Percentiles rank a stretch among this genome's conserved stretches.
These are phyloP conservation scores for Middelhovenomyces tepae DNA, from an alignment of 805 yeast species.

Conservation along the genomic window DNA sequence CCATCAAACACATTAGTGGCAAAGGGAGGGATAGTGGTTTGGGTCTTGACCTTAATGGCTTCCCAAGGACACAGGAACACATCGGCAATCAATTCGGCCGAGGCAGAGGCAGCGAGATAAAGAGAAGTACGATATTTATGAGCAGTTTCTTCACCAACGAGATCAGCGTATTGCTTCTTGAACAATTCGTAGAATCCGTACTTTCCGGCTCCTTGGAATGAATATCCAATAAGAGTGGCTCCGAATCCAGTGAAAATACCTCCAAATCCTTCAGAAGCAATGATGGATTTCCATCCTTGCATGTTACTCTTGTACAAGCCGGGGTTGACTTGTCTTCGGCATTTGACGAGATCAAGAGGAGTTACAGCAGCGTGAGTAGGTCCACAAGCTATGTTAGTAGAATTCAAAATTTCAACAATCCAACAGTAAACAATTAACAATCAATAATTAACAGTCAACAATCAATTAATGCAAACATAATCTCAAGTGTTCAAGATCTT, in stretches of 20 bases:
- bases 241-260: slow-evolving; percentile 69
- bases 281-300: slow-evolving; percentile 61
- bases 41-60: slow-evolving; percentile 78
- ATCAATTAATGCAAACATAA: neutral
- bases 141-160: slow-evolving; percentile 46
- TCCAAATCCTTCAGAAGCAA: slow-evolving; percentile 52
- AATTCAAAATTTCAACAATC: neutral
- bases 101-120: slow-evolving; percentile 65
- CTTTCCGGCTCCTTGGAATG: slow-evolving; percentile 82
- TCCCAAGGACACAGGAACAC: slow-evolving; percentile 74
- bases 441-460: neutral
- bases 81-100: slow-evolving; percentile 81
- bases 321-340: slow-evolving; percentile 71
- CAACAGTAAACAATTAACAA: too few relatives aligned
- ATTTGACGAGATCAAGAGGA: slow-evolving; percentile 75
- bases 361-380: slow-evolving; percentile 85
- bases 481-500: neutral
- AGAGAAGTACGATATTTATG: slow-evolving; percentile 52
- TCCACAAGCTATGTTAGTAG: slow-evolving; percentile 53
- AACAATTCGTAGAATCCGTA: slow-evolving; percentile 79
- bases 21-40: slow-evolving; percentile 74
- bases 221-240: slow-evolving; percentile 76
- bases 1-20: slow-evolving; percentile 53
- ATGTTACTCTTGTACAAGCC: slow-evolving; percentile 52
- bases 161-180: slow-evolving; percentile 54